phyloP scores from a whole-genome alignment of 441 rosid species.

The Corymbia citriodora region DNA sequence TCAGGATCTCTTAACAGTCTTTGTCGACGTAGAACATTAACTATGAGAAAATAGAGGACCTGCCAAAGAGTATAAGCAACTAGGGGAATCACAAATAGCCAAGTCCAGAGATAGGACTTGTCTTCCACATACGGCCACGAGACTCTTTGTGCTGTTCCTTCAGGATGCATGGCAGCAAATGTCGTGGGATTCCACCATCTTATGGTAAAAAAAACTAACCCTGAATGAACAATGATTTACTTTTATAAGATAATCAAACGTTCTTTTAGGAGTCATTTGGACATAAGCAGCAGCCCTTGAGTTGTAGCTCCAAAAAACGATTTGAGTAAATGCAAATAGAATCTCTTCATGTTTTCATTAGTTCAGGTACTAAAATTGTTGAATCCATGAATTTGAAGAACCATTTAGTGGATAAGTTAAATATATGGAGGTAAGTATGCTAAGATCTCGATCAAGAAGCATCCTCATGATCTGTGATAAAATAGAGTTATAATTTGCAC shows the following conservation, averaged over 20 bases:
- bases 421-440: not conserved
- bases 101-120: constrained; percentile 63
- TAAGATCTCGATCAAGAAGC: not conserved
- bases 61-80: constrained; percentile 90
- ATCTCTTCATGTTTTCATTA: not conserved
- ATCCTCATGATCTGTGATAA: not conserved
- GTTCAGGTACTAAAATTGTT: not conserved
- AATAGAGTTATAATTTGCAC: not conserved
- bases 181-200: constrained; percentile 97
- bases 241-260: not conserved
- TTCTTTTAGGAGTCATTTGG: not conserved
- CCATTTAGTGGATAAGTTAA: not conserved
- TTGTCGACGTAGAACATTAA: constrained; percentile 84
- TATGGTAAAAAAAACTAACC: constrained; percentile 92
- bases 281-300: not conserved
- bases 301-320: not conserved
- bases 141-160: constrained; percentile 50
- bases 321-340: not conserved
- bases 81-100: constrained; percentile 88
- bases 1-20: constrained; percentile 92
- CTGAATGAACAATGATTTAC: constrained; percentile 22
- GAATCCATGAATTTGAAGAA: not conserved
- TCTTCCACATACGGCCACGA: constrained; percentile 96
- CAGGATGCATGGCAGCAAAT: constrained; percentile 88
- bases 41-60: constrained; percentile 79